phyloP scores from a whole-genome alignment of 805 yeast genomes.

The Candida quercuum region DNA sequence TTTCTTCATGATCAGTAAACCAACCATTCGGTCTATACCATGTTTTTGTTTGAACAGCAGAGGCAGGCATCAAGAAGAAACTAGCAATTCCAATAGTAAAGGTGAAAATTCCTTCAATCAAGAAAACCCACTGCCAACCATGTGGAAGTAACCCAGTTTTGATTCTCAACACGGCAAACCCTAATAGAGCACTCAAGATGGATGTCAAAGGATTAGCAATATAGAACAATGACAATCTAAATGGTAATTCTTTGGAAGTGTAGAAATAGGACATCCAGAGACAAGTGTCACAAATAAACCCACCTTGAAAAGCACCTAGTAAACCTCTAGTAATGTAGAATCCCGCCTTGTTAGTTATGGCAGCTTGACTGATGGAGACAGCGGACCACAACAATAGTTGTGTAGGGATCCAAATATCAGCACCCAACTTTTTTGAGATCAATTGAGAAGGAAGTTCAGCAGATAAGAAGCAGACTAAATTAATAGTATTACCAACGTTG shows the following conservation, averaged over 20 bases:
- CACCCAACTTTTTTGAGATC: slow-evolving; percentile 55
- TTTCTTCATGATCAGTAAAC: slow-evolving; percentile 49
- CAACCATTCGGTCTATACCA: slow-evolving; percentile 46
- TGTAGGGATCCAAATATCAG: slow-evolving; percentile 56
- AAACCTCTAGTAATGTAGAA: slow-evolving; percentile 46
- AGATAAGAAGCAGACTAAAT: slow-evolving; percentile 43
- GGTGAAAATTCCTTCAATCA: slow-evolving; percentile 59
- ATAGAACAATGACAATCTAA: slow-evolving; percentile 58
- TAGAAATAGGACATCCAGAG: slow-evolving; percentile 66
- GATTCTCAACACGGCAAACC: slow-evolving; percentile 49
- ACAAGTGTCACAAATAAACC: slow-evolving; percentile 60
- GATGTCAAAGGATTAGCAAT: slow-evolving; percentile 45
- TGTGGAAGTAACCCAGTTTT: slow-evolving; percentile 37
- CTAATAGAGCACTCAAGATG: slow-evolving; percentile 41
- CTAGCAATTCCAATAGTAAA: slow-evolving; percentile 43
- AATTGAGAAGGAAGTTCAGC: slow-evolving; percentile 66
- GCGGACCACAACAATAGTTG: slow-evolving; percentile 54
- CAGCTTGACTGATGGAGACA: slow-evolving; percentile 48
- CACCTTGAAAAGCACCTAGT: slow-evolving; percentile 59
- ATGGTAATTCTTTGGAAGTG: slow-evolving; percentile 50
- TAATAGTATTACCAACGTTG: slow-evolving; percentile 54
- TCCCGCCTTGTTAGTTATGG: slow-evolving; percentile 34
- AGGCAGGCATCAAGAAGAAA: slow-evolving; percentile 49
- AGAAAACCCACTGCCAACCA: slow-evolving; percentile 66
- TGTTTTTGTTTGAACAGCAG: slow-evolving; percentile 46